Evolutionary conservation across 345 rosid genomes (phyloP), one percentile per base, ranked within the genome.

Genomic region (Melastoma malabathricum): DNA sequence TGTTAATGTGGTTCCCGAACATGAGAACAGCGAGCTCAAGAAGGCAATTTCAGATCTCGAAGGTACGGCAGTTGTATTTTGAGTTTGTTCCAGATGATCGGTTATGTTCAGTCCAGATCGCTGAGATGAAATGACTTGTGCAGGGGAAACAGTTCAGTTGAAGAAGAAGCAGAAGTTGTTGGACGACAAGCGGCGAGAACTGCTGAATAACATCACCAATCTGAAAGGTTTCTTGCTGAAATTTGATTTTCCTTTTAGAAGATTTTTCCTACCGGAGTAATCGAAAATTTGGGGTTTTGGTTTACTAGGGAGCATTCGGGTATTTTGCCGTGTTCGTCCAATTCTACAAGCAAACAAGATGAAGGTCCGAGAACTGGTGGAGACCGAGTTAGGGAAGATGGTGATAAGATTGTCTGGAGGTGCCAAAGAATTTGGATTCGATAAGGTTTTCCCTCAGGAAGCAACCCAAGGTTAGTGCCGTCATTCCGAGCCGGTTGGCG

Each of bases 301-400:
- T 41, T 60, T 61, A 72, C 66, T 85, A 86, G 97, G 97, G 50
- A 68, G 79, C 29, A 89, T 89, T 60, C 74, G 97, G 53, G 90
- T 83, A 46, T 83, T 86, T 67, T 86, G 95, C 61, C 74, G 97
- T 57, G 82, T 86, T 22, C 78, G 89, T 46, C 95, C 88, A 3
- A 75, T 68, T 67, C 56, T 68, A 14, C 31, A 39, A 14, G 67
- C 74, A 5, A 78, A 72, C 29, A 77, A 57, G 58, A 81, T 80
- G 53, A 73, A 65, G 46, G 55, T 67, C 46, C 68, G 23, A n/a
- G 84, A 76, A 59, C 70, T 84, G 15, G 46, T 89, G 18, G 68
- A 72, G 19, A 66, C 55, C 55, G 77, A 63, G 48, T 56, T 45
- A 13, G 81, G 76, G 53, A 78, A 64, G 46, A 51, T 86, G 50